A percentile compares a stretch with the other conserved stretches of the same genome.
Conservation (phyloP, 2,329 filamentous ascomycete genomes). For the Ophiostoma novo-ulmi region DNA sequence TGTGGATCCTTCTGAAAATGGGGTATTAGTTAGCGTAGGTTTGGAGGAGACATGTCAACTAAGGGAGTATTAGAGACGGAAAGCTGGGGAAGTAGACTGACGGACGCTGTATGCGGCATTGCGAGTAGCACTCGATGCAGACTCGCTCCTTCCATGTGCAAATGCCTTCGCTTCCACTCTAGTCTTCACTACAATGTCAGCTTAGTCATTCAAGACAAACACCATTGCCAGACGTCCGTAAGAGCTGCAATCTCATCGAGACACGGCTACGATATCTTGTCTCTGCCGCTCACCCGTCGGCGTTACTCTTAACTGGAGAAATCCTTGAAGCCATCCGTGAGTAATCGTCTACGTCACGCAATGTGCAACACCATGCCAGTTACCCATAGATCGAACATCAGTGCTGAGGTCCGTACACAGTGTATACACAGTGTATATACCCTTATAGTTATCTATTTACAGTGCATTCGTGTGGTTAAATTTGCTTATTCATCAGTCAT, state of each 20-base stretch:
- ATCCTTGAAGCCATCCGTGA: neutral
- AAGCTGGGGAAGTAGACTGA: conserved; percentile 4
- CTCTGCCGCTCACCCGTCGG: neutral
- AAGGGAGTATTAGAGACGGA: neutral
- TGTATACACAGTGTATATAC: neutral
- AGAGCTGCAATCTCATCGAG: neutral
- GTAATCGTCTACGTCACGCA: neutral
- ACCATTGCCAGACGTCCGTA: neutral
- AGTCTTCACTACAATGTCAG: neutral
- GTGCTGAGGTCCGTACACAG: neutral
- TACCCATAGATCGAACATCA: neutral
- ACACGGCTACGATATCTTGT: neutral
- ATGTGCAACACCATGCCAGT: neutral
- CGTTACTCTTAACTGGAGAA: neutral
- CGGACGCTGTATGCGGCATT: neutral
- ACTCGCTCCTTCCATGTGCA: neutral
- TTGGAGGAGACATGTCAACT: no score
- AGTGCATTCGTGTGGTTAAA: no score
- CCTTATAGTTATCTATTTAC: no score
- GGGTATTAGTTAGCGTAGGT: neutral
- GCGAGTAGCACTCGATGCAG: neutral
- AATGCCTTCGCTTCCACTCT: no score
- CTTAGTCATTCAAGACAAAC: neutral
- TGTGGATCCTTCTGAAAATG: neutral
- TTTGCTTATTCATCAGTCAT: conserved; percentile 14